Evolutionary conservation across 768 basidiomycete genomes (phyloP).

Genomic region (Auricularia heimuer): DNA sequence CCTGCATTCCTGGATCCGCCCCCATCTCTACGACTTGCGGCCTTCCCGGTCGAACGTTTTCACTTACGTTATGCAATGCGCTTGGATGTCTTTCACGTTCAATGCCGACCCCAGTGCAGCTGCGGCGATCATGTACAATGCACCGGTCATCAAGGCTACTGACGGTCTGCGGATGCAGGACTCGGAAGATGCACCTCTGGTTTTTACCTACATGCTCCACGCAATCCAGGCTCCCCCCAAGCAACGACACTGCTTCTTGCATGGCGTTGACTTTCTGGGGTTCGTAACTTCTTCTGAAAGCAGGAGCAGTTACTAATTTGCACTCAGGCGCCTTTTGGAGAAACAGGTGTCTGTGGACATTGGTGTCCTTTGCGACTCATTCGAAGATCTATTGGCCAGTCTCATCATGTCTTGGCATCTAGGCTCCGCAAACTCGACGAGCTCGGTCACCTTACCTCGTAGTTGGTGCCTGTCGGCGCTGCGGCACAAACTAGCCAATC

Average conservation of each 20-base stretch:
- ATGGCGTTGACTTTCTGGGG: neutral
- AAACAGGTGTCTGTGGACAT: neutral
- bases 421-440: neutral
- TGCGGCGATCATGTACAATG: neutral
- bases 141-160: neutral
- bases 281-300: neutral
- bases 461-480: neutral
- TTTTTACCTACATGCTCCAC: neutral
- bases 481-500: neutral
- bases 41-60: neutral
- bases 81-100: neutral
- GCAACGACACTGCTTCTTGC: neutral
- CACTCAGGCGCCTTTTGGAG: neutral
- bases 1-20: neutral
- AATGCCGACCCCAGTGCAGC: neutral
- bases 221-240: neutral
- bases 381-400: neutral
- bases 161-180: neutral
- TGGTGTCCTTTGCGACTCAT: neutral
- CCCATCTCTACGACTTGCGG: neutral
- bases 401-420: neutral
- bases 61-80: neutral
- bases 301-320: neutral
- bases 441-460: neutral
- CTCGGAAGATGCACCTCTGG: neutral